These are phyloP conservation scores for Solanum gandarillasii DNA, from an alignment of 257 asterid genomes.

Conservation along the genomic window DNA sequence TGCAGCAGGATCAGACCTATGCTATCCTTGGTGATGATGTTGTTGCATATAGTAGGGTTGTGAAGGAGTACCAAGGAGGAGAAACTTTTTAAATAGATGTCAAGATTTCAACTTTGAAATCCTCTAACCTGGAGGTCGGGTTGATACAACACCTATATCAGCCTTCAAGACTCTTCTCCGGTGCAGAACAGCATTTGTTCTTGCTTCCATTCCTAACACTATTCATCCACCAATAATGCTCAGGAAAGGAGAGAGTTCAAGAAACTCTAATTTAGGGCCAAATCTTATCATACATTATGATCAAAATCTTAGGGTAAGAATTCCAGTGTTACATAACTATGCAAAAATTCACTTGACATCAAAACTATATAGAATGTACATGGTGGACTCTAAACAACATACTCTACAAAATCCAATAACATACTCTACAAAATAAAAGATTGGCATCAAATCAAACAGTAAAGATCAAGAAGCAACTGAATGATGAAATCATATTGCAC, in stretches of 20 bases:
- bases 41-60: background rate
- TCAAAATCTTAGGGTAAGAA: background rate
- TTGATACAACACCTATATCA: background rate
- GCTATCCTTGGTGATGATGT: background rate
- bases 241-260: background rate
- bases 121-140: background rate
- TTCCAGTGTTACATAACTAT: background rate
- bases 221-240: background rate
- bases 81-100: no score
- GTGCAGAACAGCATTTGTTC: background rate
- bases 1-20: background rate
- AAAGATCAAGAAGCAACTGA: background rate
- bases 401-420: background rate
- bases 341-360: background rate
- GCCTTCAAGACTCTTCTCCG: background rate
- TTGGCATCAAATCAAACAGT: background rate
- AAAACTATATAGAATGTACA: background rate
- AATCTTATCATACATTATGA: background rate
- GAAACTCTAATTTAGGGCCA: background rate
- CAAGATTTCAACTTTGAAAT: background rate
- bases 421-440: background rate
- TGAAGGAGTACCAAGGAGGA: background rate
- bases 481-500: background rate
- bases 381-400: background rate
- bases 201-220: background rate